Base-by-base conservation (phyloP, 768 basidiomycete genomes). In the Lenzites betulinus region DNA sequence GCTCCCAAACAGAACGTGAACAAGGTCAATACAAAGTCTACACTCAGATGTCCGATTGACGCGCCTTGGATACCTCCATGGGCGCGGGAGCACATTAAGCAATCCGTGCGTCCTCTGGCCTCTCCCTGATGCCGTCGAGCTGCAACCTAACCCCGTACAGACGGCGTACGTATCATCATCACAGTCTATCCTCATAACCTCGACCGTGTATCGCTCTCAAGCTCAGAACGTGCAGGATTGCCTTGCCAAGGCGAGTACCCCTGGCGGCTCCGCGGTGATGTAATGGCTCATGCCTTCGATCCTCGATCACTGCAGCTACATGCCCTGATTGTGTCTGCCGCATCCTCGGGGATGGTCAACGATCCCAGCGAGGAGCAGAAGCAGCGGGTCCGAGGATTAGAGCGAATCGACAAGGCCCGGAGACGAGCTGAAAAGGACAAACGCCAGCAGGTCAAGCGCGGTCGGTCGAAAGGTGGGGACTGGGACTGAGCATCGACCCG, bases 21-120 rank as follows among this genome's bases (percentile, higher is more conserved):
- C 69, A 93, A 92, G 75, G 82, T 93, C n/a, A 92, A 90, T 59
- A 93, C 92, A 15, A 93, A 93, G 70, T 89, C 83, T 0, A 87
- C 84, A 0, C 65, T 88, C 16, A 79, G 87, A 42, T 90, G 88
- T 66, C 71, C 78, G 7, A 51, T 90, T 9, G 75, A 85, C 52
- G 76, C 80, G 1, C 54, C 73, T 1, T 92, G 90, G 90, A 86
- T 92, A 51, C 90, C 91, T 7, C 53, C 63, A 1, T 92, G 90
- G 91, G 83, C 87, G 4, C 73, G 70, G 33, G 73, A 79, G 7
- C 70, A 68, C 30, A 64, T 92, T 22, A 77, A 75, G 64, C 69
- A 65, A 66, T 77, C 81, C 63, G 86, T 89, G 69, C 25, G 87
- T 66, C 2, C 15, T 3, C 38, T 42, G 7, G 30, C 9, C 30